phyloP scores from a whole-genome alignment of 2,329 filamentous ascomycete species.

The Nakataea oryzae region DNA sequence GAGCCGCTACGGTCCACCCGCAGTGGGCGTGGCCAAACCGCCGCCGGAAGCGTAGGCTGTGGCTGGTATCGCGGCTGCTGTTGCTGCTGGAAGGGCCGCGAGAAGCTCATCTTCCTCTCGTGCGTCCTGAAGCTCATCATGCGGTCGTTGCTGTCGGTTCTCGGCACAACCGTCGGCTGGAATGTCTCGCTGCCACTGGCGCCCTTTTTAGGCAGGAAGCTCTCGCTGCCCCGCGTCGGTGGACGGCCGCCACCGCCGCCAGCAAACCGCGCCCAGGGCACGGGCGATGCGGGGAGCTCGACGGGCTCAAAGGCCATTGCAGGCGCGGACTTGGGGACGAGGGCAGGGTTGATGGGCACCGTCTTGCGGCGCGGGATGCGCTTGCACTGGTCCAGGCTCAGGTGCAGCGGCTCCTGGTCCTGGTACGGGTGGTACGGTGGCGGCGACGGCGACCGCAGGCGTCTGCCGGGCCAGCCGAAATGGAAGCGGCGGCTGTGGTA shows the following conservation, averaged over 20 bases:
- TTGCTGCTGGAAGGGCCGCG: not conserved
- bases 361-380: conserved; percentile 3
- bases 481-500: not conserved
- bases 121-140: not conserved
- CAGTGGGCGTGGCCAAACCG: not conserved
- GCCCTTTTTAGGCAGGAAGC: not conserved
- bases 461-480: not conserved
- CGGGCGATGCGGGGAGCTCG: conserved; percentile 9
- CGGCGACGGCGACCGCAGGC: not conserved
- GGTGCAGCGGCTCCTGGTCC: not conserved
- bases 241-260: not conserved
- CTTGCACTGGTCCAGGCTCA: conserved; percentile 2
- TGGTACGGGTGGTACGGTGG: not conserved
- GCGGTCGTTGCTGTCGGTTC: not conserved
- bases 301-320: not conserved
- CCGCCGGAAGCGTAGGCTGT: not conserved
- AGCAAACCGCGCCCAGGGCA: conserved; percentile 8
- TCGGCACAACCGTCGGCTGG: too few relatives aligned
- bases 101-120: not conserved
- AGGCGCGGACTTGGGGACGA: not conserved
- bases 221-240: not conserved
- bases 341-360: not conserved
- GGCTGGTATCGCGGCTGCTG: not conserved
- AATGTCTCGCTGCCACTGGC: not conserved
- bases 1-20: not conserved